Evolutionary conservation across 2,329 filamentous ascomycete species (phyloP), one percentile per base, ranked within the genome.

Genomic region (Pyricularia grisea): DNA sequence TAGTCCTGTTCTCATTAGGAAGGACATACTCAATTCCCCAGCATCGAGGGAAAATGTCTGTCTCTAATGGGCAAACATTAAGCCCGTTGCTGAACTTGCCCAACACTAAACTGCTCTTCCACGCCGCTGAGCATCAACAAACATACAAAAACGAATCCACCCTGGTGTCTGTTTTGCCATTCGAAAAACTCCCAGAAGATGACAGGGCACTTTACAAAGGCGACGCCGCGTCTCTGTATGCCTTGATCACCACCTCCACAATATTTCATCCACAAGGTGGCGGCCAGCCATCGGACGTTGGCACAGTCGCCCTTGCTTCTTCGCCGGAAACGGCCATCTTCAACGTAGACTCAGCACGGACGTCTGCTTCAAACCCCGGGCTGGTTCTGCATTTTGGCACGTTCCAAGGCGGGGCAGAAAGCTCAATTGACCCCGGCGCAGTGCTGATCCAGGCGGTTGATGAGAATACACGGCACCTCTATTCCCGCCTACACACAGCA

Each of bases 221-320:
- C 60, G 27, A 63, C 23, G 23, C 14, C 20, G 6, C 60, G 23
- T 27, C 60, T 30, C 25, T 63, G 10, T 28, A 63, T 20, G 60
- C 3, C 2, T 12, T 63, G 60, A 28, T 87, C 6, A 90, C 88
- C 0, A 80, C 85, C 1, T 78, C 85, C 65, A 92, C 90, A n/a
- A 88, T 92, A 71, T 93, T 93, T 78, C 88, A 93, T 71, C 87
- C 89, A 0, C 90, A 93, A 76, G 90, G 90, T 25, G 90, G 90
- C 70, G 90, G 90, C 9, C 90, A 93, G 74, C 90, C 90, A 0
- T 89, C 86, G 0, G 90, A 93, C 71, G 81, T 83, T 12, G 90
- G 90, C 25, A 78, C 75, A 60, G 90, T 92, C 71, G 78, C 60
- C 60, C 60, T 63, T 63, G 60, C 60, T 63, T 63, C 60, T 63